phyloP scores from a whole-genome alignment of 78 protist species.

The Dictyostelium brefeldianum region DNA sequence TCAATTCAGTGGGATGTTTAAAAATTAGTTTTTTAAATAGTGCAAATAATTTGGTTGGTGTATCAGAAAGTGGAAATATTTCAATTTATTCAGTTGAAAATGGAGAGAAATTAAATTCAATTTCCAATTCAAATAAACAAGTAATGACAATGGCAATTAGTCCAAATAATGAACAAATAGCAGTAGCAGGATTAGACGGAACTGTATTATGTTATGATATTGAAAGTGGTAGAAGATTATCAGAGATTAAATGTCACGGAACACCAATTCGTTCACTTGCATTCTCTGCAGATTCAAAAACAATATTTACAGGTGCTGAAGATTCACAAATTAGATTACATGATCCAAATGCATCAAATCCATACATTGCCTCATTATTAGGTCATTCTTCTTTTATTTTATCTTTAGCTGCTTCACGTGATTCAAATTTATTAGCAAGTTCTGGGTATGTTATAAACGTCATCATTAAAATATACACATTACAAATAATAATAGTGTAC shows the following conservation, averaged over 20 bases:
- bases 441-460: conserved; percentile 70
- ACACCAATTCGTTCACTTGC: conserved; percentile 55
- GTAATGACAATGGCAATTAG: conserved; percentile 23
- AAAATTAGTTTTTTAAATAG: conserved; percentile 18
- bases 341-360: conserved; percentile 36
- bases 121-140: conserved; percentile 26
- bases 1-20: conserved; percentile 58
- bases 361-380: conserved; percentile 48
- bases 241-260: conserved; percentile 29
- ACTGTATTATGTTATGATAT: conserved; percentile 55
- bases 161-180: conserved; percentile 58
- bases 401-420: conserved; percentile 30
- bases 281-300: conserved; percentile 33
- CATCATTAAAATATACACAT: neutral
- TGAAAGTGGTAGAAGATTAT: conserved; percentile 50
- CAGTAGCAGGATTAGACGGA: conserved; percentile 65
- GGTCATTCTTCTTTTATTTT: conserved; percentile 75
- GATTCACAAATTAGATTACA: conserved; percentile 60
- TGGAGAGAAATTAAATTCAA: conserved; percentile 39
- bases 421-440: conserved; percentile 67
- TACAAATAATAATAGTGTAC: too few relatives aligned
- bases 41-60: conserved; percentile 24
- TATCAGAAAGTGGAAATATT: conserved; percentile 39
- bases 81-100: conserved; percentile 12
- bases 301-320: conserved; percentile 63